Base-by-base conservation (phyloP, 1,284 basidiomycete species). In the Leccinum variabile region DNA sequence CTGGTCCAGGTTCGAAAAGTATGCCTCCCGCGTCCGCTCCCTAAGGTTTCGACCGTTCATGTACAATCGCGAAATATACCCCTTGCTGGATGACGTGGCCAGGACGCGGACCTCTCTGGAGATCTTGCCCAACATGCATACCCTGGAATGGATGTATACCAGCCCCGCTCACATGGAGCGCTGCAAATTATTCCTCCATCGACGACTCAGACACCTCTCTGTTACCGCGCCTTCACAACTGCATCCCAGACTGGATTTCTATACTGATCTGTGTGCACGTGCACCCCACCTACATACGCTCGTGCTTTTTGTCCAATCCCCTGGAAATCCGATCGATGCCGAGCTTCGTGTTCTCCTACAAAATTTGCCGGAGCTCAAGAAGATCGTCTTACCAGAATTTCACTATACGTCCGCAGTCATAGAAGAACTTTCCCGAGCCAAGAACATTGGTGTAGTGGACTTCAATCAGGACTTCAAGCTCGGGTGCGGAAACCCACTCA, bases 1-100 rank as follows among this genome's bases (percentile, higher is more conserved):
- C 71, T 89, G 87, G 88, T 71, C 72, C 22, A 77, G 80, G 14
- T 87, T 89, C 68, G 75, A 80, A 59, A 78, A 76, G 37, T 89
- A 88, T 66, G 80, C 80, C 22, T 71, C 76, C 28, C 83, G 86
- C 30, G 82, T 89, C 16, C 81, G 87, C 10, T 73, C 68, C 2
- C 62, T 84, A 22, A 69, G 65, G 39, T 78, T 76, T 61, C 56
- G 13, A 6, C 35, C 57, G 0, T 7, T 18, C 25, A 54, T 37
- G 28, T 66, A 69, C 57, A 53, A 61, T 3, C 37, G 39, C 11
- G 64, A 64, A 7, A 59, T 73, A 14, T 60, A 3, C n/a, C 53
- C 58, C 41, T 61, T 82, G 28, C 81, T 87, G 65, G 81, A 85
- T 68, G 81, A 82, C 57, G 76, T 88, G 10, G 84, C 84, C 0